Evolutionary conservation across 139 green algal genomes (phyloP).

Genomic region (Limnomonas spitsbergensis): DNA sequence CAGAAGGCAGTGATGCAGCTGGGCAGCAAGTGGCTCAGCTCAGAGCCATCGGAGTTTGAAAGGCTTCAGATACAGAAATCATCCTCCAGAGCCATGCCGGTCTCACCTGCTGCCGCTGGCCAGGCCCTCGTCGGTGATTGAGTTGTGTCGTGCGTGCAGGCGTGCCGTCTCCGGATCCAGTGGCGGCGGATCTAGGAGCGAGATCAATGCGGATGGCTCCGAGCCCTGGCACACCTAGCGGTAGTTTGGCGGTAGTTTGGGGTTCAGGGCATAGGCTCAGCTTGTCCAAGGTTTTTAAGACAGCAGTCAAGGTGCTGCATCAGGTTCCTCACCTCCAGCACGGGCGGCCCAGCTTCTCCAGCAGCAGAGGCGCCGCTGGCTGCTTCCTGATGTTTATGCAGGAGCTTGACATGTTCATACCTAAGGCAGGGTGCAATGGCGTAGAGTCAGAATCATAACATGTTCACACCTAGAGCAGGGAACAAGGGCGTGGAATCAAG

Average conservation of each 20-base stretch:
- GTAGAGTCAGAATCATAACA: background rate
- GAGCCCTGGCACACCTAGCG: slow-evolving; percentile 16
- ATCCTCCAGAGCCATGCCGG: too few species aligned
- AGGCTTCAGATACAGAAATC: background rate
- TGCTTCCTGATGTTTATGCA: too few species aligned
- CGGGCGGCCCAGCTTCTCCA: background rate
- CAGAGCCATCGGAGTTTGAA: background rate
- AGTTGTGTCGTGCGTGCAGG: slow-evolving; percentile 29
- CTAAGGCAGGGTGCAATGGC: background rate
- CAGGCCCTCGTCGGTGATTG: slow-evolving; percentile 37
- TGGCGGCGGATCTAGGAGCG: slow-evolving; percentile 33
- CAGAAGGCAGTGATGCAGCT: too few species aligned
- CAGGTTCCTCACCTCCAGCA: background rate
- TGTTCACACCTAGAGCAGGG: too few species aligned
- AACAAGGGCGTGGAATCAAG: too few species aligned
- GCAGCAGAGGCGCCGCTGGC: background rate
- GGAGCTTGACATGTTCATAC: background rate
- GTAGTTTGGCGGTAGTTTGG: background rate
- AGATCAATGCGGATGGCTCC: slow-evolving; percentile 22
- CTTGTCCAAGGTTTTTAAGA: background rate
- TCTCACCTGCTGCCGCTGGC: slow-evolving; percentile 1
- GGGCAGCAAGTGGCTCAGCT: too few species aligned
- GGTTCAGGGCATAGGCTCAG: background rate
- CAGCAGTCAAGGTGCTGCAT: too few species aligned
- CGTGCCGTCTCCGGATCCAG: slow-evolving; percentile 38